Evolutionary conservation across 179 eudicot genomes (phyloP), one percentile per base, ranked within the genome.

Genomic region (Heliamphora pulchella): DNA sequence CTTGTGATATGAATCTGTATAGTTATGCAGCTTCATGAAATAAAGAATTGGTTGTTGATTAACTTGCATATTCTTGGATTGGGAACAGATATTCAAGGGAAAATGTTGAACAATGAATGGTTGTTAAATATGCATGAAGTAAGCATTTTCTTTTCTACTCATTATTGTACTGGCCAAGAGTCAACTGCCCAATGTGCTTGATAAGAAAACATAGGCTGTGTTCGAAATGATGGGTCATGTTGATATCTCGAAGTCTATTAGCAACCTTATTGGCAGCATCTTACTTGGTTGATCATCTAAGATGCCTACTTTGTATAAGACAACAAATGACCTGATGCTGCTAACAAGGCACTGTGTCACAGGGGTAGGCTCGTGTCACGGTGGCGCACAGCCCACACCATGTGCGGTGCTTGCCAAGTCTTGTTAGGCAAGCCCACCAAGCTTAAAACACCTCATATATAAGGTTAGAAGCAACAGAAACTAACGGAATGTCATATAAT

Each of bases 271-370:
- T 47, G 44, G 65, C 51, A 13, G 14, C 0, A 18, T 50, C 18
- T 15, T 46, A 70, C 61, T 72, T 72, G 76, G 8, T 72, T 72
- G 76, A 72, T 39, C 20, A 7, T 18, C n/a, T 20, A 13, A 72
- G 61, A 11, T 72, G 57, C 58, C 10, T 72, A 72, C 61, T 41
- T 41, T 48, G 76, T 51, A n/a, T 8, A 0, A 5, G 44, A 51
- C 4, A 17, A 71, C 39, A 48, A 71, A 10, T 31, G n/a, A 18
- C 53, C 39, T 5, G 39, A 31, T 31, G 39, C 39, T 31, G 39
- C 39, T 31, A 31, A 31, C 39, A 31, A 31, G 39, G 39, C 39
- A 31, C 39, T 31, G 39, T 31, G 39, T 31, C 39, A 31, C 39
- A 31, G 39, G 39, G 39, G 39, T 31, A 31, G 39, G 39, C 39